Percentiles rank a stretch among this genome's conserved stretches.
Conservation (phyloP, 2,329 filamentous ascomycete genomes). For the Alternaria triticimaculans region DNA sequence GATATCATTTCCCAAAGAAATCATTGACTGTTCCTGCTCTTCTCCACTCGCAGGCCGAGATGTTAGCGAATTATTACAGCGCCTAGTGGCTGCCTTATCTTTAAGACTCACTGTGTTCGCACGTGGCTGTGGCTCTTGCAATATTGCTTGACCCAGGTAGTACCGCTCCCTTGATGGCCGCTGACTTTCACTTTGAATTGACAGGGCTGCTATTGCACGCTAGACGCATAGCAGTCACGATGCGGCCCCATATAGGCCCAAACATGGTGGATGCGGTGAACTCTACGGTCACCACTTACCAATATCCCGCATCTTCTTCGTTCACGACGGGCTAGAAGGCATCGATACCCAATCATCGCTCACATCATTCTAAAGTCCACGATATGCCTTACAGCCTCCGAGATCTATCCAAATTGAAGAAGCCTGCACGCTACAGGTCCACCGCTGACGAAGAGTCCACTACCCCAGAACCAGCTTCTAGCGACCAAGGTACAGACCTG, state of each 20-base stretch:
- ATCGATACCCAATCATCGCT: slow-evolving; percentile 1
- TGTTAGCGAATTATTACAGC: neutral
- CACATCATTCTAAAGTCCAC: neutral
- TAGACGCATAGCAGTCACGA: neutral
- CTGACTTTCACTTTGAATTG: slow-evolving; percentile 5
- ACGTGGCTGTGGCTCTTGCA: neutral
- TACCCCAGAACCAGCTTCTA: neutral
- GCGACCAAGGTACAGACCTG: neutral
- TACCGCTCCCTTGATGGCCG: neutral
- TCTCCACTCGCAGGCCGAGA: neutral
- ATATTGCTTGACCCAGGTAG: neutral
- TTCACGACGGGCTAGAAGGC: neutral
- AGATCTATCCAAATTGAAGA: slow-evolving; percentile 3
- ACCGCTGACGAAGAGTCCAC: neutral
- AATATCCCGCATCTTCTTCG: neutral
- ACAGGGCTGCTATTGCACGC: neutral
- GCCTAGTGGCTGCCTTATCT: neutral
- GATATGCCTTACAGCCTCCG: slow-evolving; percentile 8
- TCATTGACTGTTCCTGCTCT: neutral
- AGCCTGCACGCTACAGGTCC: neutral
- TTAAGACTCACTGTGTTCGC: neutral
- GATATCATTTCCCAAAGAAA: neutral
- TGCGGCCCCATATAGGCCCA: neutral
- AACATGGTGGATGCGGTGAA: neutral
- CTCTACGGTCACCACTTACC: neutral